These are phyloP conservation scores for Microsporum canis DNA, from an alignment of 2,329 filamentous ascomycete genomes.

Conservation along the genomic window DNA sequence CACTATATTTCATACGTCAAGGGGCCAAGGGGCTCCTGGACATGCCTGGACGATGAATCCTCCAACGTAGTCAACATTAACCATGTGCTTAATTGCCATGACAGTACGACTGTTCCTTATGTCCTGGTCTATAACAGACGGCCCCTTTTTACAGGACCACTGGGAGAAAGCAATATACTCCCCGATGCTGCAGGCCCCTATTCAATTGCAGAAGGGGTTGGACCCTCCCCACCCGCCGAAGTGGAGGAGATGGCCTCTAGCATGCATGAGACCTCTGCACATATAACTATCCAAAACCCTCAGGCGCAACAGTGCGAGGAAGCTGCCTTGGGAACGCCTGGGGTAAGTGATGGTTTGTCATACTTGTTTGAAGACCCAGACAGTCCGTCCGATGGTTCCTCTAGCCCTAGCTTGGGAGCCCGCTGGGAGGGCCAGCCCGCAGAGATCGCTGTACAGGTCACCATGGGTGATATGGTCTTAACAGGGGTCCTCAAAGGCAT, in stretches of 20 bases:
- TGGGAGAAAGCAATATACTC: background rate
- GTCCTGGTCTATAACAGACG: constrained; percentile 8
- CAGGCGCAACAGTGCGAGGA: background rate
- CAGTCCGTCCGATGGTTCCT: no score
- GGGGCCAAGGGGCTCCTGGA: constrained; percentile 10
- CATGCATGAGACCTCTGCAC: background rate
- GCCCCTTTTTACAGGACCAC: background rate
- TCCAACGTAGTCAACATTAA: background rate
- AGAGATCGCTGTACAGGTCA: constrained; percentile 10
- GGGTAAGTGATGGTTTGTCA: background rate
- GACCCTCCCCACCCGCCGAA: background rate
- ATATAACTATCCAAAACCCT: background rate
- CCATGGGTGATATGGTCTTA: constrained; percentile 11
- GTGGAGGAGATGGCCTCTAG: background rate
- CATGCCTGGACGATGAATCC: constrained; percentile 4
- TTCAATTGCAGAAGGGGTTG: background rate
- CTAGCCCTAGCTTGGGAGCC: background rate
- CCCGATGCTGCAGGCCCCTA: background rate
- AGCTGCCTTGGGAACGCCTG: background rate
- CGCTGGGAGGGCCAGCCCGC: constrained; percentile 12
- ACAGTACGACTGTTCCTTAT: constrained; percentile 1
- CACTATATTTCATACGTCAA: constrained; percentile 11
- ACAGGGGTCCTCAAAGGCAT: constrained; percentile 9
- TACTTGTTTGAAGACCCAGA: background rate
- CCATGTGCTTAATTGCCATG: background rate